These are phyloP conservation scores for Fusarium sp. DNA, from an alignment of 2,329 filamentous ascomycete species.

Conservation along the genomic window DNA sequence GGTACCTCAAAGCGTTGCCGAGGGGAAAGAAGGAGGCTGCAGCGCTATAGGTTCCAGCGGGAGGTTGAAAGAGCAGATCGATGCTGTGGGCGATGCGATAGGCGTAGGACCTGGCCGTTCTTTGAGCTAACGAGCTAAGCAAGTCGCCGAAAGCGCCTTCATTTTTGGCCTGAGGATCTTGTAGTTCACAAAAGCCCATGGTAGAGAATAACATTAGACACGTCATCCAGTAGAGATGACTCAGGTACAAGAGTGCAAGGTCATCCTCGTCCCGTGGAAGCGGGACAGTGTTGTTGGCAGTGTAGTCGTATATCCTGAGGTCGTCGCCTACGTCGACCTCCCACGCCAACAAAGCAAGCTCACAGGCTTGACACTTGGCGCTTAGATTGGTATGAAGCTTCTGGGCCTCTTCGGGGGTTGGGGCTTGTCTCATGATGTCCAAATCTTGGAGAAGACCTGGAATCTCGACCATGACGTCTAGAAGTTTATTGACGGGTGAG, in stretches of 20 bases:
- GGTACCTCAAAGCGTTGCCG: slow-evolving; percentile 19
- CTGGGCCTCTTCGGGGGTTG: background rate
- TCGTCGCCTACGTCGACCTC: background rate
- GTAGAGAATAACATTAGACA: slow-evolving; percentile 22
- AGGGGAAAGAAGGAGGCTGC: slow-evolving; percentile 15
- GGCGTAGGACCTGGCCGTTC: slow-evolving; percentile 16
- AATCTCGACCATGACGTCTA: slow-evolving; percentile 16
- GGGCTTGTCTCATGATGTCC: background rate
- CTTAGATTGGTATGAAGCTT: rapidly evolving
- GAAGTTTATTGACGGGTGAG: slow-evolving; percentile 12
- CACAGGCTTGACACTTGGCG: background rate
- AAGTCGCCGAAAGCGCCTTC: background rate
- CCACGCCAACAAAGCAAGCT: slow-evolving; percentile 5
- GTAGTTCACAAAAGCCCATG: slow-evolving; percentile 20
- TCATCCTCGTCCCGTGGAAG: background rate
- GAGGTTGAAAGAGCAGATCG: background rate
- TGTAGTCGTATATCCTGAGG: slow-evolving; percentile 19
- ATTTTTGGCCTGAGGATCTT: rapidly evolving
- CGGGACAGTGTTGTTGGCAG: background rate
- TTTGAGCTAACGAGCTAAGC: background rate
- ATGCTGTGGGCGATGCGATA: slow-evolving; percentile 10
- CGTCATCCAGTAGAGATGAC: slow-evolving; percentile 27
- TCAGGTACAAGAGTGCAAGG: slow-evolving; percentile 16
- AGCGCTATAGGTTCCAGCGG: slow-evolving; percentile 11
- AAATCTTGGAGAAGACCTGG: slow-evolving; percentile 16